Evolutionary conservation across 2,329 filamentous ascomycete genomes (phyloP), one percentile per base, ranked within the genome.

Genomic region (Stemphylium vesicarium): DNA sequence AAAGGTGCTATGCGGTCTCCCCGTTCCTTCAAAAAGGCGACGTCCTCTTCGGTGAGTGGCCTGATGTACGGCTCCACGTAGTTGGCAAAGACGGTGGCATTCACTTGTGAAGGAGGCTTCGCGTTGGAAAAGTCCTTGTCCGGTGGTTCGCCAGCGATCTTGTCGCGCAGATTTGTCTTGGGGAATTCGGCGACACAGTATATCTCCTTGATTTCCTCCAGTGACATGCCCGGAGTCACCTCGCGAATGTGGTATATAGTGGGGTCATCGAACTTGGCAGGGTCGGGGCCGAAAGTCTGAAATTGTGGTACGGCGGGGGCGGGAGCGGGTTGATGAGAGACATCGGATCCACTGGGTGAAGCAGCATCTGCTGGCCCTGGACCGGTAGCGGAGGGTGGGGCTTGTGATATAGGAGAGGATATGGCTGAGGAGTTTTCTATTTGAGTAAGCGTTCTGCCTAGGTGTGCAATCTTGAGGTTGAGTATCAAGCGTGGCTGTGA

Each of bases 121-220:
- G 92, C 89, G 71, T 87, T 96, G 72, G 91, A 97, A 70, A 97
- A 98, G 78, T 99, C 95, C 73, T 91, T 92, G 75, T 98, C 93
- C 1, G 95, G 94, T 1, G 93, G 90, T 35, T 90, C 88, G 42
- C 95, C 95, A 10, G 94, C 90, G 60, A 96, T 96, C 63, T 95
- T 81, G 70, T 97, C 88, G 53, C 87, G 83, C 8, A 99, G 82
- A 69, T 97, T 91, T 60, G 85, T 88, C 47, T 83, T 84, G 0
- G 95, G 95, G 71, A 95, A 99, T 12, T 85, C 82, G 4, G 90
- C 87, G 13, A 99, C 95, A 7, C 91, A 92, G 74, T 91, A 96
- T 47, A 98, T 94, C 63, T 90, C 86, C 71, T 89, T 92, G 74
- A 88, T 91, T 68, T 96, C 88, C n/a, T 94, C 89, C 53, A 92